Base-by-base conservation (phyloP, 23 red algal species). In the Chondrus crispus region DNA sequence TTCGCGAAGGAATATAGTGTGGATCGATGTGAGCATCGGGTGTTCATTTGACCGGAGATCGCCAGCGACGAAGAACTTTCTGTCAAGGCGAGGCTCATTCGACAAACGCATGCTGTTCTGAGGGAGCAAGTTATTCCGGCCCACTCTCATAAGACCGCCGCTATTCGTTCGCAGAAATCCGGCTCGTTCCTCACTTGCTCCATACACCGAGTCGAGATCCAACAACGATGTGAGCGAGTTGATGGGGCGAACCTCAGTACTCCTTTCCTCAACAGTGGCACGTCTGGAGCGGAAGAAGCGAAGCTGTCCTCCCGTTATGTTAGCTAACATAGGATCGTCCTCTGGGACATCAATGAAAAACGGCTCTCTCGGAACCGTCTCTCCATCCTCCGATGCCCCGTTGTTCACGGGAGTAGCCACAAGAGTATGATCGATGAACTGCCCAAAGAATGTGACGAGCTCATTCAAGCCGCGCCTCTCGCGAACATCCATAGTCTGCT, bases 371-470 rank as follows among this genome's bases (percentile, higher is more conserved):
- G n/a, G n/a, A n/a, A n/a, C n/a, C n/a, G n/a, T n/a, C n/a, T n/a
- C n/a, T n/a, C n/a, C n/a, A n/a, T n/a, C n/a, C n/a, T n/a, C n/a
- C n/a, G n/a, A n/a, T n/a, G n/a, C n/a, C n/a, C n/a, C n/a, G n/a
- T n/a, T n/a, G n/a, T n/a, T n/a, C n/a, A n/a, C n/a, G n/a, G 81
- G 81, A 40, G 85, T 88, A 22, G 68, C 35, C 20, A 70, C 85
- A 41, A 88, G 18, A 46, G 74, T 55, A 70, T 88, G 85, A 66
- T 88, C 85, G 64, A 88, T n/a, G 20, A 88, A 88, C 29, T 88
- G 85, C 13, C 60, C 85, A 26, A 72, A 72, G 35, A 88, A 73
- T 13, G 51, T 53, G 35, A 50, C 37, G 45, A 88, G 66, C 26
- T 88, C 63, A 22, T 46, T 74, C 24, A 88, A 28, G 0, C 64